These are phyloP conservation scores for Xylaria sp. DNA, from an alignment of 2,329 filamentous ascomycete species.

Conservation along the genomic window DNA sequence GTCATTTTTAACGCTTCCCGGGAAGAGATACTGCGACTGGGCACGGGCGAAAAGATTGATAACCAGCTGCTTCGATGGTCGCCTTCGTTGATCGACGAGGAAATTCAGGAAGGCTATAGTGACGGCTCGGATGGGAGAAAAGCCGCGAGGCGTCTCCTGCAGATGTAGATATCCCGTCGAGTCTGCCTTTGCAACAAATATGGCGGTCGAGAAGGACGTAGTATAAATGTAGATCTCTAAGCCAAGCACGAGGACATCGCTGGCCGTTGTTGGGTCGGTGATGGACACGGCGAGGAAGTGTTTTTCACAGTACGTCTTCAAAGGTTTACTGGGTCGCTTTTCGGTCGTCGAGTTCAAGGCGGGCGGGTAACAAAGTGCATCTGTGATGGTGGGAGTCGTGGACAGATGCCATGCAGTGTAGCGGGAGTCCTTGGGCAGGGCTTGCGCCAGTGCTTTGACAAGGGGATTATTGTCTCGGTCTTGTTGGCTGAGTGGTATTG, in stretches of 20 bases:
- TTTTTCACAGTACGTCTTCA: conserved; percentile 81
- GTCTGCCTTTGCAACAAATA: conserved; percentile 97
- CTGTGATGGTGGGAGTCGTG: conserved; percentile 79
- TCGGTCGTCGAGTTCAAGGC: conserved; percentile 60
- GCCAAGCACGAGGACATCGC: conserved; percentile 78
- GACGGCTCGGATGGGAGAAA: conserved; percentile 79
- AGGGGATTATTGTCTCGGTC: conserved; percentile 48
- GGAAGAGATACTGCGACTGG: conserved; percentile 94
- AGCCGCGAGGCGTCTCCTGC: conserved; percentile 70
- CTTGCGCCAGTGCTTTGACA: conserved; percentile 57
- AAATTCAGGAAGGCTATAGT: conserved; percentile 80
- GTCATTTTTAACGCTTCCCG: conserved; percentile 84
- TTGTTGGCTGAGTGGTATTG: conserved; percentile 25
- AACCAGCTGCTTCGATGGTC: conserved; percentile 74
- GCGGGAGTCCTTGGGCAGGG: conserved; percentile 64
- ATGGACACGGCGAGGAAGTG: conserved; percentile 75
- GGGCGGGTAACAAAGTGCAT: conserved; percentile 82
- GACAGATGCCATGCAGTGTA: conserved; percentile 88
- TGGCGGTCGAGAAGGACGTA: conserved; percentile 80
- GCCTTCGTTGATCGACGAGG: conserved; percentile 74
- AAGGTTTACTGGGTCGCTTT: conserved; percentile 53
- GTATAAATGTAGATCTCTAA: conserved; percentile 90
- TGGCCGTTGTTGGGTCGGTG: conserved; percentile 45
- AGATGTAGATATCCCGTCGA: conserved; percentile 87
- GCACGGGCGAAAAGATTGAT: conserved; percentile 92